phyloP scores from a whole-genome alignment of 352 stramenopile species.

The Phytophthora foliorum region DNA sequence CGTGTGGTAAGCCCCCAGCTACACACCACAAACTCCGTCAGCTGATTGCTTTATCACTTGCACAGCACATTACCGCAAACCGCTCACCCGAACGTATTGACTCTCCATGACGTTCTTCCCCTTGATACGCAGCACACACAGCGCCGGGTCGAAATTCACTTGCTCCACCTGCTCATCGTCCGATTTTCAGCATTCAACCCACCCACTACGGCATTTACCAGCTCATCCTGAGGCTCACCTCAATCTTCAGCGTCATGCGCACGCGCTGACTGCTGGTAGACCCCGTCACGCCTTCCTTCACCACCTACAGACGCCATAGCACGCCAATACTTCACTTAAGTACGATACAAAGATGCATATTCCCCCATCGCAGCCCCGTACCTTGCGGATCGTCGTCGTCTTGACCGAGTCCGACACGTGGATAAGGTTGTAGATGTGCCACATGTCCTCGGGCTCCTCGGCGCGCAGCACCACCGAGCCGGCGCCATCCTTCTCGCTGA shows the following conservation, averaged over 20 bases:
- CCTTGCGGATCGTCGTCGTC: slow-evolving; percentile 98
- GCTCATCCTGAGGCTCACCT: slow-evolving; percentile 42
- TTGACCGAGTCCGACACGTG: slow-evolving; percentile 94
- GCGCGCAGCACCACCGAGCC: slow-evolving; percentile 94
- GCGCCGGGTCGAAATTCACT: slow-evolving; percentile 97
- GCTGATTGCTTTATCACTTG: not conserved
- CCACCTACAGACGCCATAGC: slow-evolving; percentile 65
- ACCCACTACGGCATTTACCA: not conserved
- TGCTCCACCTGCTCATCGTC: slow-evolving; percentile 87
- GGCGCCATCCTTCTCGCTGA: slow-evolving; percentile 96
- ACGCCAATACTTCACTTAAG: slow-evolving; percentile 17
- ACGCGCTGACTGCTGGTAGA: slow-evolving; percentile 96
- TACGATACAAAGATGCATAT: slow-evolving; percentile 8
- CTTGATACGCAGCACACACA: slow-evolving; percentile 94
- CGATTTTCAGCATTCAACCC: slow-evolving; percentile 3
- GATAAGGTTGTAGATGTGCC: slow-evolving; percentile 99
- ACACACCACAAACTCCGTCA: slow-evolving; percentile 12
- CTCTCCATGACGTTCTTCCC: slow-evolving; percentile 96
- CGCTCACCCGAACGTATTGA: slow-evolving; percentile 93
- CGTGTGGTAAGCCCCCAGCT: slow-evolving; percentile 98
- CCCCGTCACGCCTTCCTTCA: slow-evolving; percentile 96
- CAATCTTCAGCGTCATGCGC: slow-evolving; percentile 96
- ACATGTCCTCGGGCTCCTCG: slow-evolving; percentile 98
- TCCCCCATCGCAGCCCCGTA: slow-evolving; percentile 33
- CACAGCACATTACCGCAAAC: not conserved